Percentiles rank a stretch among this genome's conserved stretches.
These are phyloP conservation scores for Omphalotus guepiniiformis DNA, from an alignment of 768 basidiomycete genomes.

Conservation along the genomic window DNA sequence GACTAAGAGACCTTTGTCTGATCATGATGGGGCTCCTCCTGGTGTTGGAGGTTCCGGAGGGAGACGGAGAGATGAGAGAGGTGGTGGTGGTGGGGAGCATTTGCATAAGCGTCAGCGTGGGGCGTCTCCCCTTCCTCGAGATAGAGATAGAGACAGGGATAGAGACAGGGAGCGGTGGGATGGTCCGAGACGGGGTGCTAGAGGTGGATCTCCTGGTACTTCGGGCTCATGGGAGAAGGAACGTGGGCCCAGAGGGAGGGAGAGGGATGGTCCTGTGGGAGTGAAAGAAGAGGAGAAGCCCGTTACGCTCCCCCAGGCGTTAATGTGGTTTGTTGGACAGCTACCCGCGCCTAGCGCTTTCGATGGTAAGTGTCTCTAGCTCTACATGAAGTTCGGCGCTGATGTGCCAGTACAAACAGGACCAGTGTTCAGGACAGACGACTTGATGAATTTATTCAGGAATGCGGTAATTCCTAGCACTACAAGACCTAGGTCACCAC, in stretches of 20 bases:
- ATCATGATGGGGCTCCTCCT: slow-evolving; percentile 2
- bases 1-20: neutral
- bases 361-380: slow-evolving; percentile 56
- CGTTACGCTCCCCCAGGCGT: slow-evolving; percentile 34
- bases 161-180: slow-evolving; percentile 24
- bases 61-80: slow-evolving; percentile 21
- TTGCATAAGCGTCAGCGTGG: slow-evolving; percentile 32
- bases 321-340: slow-evolving; percentile 76
- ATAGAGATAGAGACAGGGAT: slow-evolving; percentile 25
- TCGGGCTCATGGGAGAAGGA: slow-evolving; percentile 8
- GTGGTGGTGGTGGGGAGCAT: slow-evolving; percentile 23
- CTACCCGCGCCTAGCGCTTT: slow-evolving; percentile 72
- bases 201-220: slow-evolving; percentile 28
- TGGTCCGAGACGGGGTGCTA: slow-evolving; percentile 23
- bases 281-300: slow-evolving; percentile 43
- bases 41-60: slow-evolving; percentile 5
- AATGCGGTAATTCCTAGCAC: slow-evolving; percentile 76
- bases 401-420: slow-evolving; percentile 43
- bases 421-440: slow-evolving; percentile 86
- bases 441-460: slow-evolving; percentile 80
- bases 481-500: slow-evolving; percentile 51
- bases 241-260: slow-evolving; percentile 11
- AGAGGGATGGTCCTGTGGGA: slow-evolving; percentile 16
- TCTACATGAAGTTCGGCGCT: slow-evolving; percentile 5
- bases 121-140: slow-evolving; percentile 22